A percentile compares a stretch with the other conserved stretches of the same genome.
phyloP scores from a whole-genome alignment of 1,139 yeast genomes.

The Meyerozyma smithsonii region DNA sequence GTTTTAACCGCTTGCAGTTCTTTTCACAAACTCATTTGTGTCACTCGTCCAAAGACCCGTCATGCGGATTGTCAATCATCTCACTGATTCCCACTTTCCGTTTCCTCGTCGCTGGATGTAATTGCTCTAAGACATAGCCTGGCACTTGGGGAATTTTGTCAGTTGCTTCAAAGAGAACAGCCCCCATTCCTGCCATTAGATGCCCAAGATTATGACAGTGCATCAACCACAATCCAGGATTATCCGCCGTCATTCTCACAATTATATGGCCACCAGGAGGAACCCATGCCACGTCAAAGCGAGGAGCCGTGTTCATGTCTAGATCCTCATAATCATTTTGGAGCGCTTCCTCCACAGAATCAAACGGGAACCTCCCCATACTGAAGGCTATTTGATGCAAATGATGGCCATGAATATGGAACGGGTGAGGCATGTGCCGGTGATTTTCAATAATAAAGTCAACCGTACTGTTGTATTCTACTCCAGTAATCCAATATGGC shows the following conservation, averaged over 20 bases:
- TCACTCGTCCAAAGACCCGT: neutral
- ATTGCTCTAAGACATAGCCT: slow-evolving; percentile 5
- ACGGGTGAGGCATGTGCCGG: slow-evolving; percentile 25
- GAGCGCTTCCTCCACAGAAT: slow-evolving; percentile 20
- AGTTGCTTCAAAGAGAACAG: slow-evolving; percentile 23
- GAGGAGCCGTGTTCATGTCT: slow-evolving; percentile 18
- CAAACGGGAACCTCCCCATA: slow-evolving; percentile 17
- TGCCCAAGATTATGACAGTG: slow-evolving; percentile 38
- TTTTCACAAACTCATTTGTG: neutral
- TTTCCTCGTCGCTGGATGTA: neutral
- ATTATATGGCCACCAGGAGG: slow-evolving; percentile 27
- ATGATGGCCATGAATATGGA: slow-evolving; percentile 34
- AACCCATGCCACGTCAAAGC: slow-evolving; percentile 22
- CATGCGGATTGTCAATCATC: neutral
- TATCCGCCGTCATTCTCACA: slow-evolving; percentile 18
- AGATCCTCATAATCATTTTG: slow-evolving; percentile 12
- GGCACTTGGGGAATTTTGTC: slow-evolving; percentile 16
- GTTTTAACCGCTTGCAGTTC: neutral
- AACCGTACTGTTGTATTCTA: slow-evolving; percentile 21
- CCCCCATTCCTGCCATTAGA: slow-evolving; percentile 33
- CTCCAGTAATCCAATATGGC: slow-evolving; percentile 13
- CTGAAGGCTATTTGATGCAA: slow-evolving; percentile 24
- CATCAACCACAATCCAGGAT: slow-evolving; percentile 18
- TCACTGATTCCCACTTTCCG: neutral
- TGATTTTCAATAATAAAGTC: slow-evolving; percentile 27